These are phyloP conservation scores for Cyclanthera cordifolia DNA, from an alignment of 306 rosid species.

Conservation along the genomic window DNA sequence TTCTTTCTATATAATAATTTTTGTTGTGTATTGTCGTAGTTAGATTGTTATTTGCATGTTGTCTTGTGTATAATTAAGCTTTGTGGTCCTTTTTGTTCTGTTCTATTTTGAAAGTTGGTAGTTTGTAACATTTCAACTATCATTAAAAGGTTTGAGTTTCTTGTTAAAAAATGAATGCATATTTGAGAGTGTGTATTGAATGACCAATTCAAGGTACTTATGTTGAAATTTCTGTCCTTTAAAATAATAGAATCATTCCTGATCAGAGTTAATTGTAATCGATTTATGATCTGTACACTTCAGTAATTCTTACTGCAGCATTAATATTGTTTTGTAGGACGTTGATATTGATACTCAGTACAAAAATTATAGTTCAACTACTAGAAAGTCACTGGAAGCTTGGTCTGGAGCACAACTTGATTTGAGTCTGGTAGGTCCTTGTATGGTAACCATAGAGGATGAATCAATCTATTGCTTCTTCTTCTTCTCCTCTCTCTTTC, in stretches of 20 bases:
- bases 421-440: slow-evolving; percentile 72
- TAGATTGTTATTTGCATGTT: neutral
- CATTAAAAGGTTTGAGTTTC: neutral
- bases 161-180: neutral
- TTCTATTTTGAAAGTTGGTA: neutral
- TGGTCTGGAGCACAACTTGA: slow-evolving; percentile 85
- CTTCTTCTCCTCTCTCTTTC: neutral
- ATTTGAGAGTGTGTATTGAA: neutral
- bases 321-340: slow-evolving; percentile 41
- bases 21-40: neutral
- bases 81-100: neutral
- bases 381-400: slow-evolving; percentile 81
- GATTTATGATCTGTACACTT: neutral
- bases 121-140: neutral
- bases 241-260: neutral
- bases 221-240: neutral
- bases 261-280: neutral
- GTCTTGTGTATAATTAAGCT: neutral
- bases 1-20: slow-evolving; percentile 3
- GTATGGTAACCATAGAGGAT: neutral
- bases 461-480: neutral
- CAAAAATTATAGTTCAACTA: slow-evolving; percentile 44
- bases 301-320: neutral
- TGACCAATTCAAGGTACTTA: neutral
- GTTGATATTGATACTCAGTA: slow-evolving; percentile 54